phyloP scores from a whole-genome alignment of 2,329 filamentous ascomycete genomes.

The Thelonectria discophora region DNA sequence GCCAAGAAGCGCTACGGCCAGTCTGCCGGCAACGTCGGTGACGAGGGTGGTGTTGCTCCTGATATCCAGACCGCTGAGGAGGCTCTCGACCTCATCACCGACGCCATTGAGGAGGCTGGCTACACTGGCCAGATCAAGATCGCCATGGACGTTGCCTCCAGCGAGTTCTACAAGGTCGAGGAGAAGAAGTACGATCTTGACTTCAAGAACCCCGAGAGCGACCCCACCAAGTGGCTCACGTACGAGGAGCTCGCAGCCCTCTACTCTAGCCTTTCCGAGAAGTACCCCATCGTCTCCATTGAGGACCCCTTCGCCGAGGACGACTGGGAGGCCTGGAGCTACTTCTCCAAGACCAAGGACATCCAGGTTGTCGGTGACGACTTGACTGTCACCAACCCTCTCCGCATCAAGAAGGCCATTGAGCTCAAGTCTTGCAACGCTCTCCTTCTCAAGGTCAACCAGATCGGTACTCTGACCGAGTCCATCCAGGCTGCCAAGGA shows the following conservation, averaged over 20 bases:
- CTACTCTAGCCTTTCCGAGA: constrained; percentile 87
- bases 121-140: constrained; percentile 98
- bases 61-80: constrained; percentile 98
- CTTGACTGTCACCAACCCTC: constrained; percentile 97
- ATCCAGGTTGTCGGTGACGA: constrained; percentile 99
- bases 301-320: constrained; percentile 99
- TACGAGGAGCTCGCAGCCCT: constrained; percentile 96
- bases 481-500: constrained; percentile 99
- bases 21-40: constrained; percentile 97
- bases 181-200: constrained; percentile 99
- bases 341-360: constrained; percentile 99
- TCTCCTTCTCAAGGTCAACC: constrained; percentile 99
- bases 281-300: constrained; percentile 98
- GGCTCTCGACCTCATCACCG: constrained; percentile 94
- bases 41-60: constrained; percentile 99
- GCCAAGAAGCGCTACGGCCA: constrained; percentile 99
- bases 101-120: constrained; percentile 92
- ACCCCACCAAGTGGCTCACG: constrained; percentile 96
- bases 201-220: constrained; percentile 99
- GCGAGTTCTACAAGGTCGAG: constrained; percentile 98
- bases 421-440: constrained; percentile 99
- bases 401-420: constrained; percentile 99
- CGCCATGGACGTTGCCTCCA: constrained; percentile 98
- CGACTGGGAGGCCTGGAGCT: constrained; percentile 99
- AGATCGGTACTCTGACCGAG: constrained; percentile 98